A percentile compares a stretch with the other conserved stretches of the same genome.
Evolutionary conservation across 176 grass and related monocot species (phyloP).

Genomic region (Juncus inflexus): DNA sequence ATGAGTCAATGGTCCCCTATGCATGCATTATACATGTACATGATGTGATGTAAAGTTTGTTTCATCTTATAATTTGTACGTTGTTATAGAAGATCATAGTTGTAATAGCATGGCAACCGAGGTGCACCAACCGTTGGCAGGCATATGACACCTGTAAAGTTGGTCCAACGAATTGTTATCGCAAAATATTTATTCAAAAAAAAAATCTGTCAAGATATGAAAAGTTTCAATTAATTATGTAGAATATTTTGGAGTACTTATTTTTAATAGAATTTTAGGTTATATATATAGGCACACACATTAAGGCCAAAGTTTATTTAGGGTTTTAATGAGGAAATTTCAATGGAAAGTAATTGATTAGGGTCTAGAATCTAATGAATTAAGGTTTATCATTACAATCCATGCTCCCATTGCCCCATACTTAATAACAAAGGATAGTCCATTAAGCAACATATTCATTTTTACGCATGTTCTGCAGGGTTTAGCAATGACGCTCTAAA

Average conservation of each 20-base stretch:
- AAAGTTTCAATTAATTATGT: no score
- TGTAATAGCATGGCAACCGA: slow-evolving; percentile 18
- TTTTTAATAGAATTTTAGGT: no score
- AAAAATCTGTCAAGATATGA: no score
- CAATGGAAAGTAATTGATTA: not conserved
- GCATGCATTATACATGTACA: slow-evolving; percentile 22
- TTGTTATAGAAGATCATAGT: not conserved
- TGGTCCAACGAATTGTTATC: no score
- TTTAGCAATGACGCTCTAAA: slow-evolving; percentile 51
- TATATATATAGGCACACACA: not conserved
- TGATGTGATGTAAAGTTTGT: slow-evolving; percentile 3
- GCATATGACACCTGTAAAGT: no score
- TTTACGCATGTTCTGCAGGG: slow-evolving; percentile 30
- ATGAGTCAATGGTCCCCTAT: slow-evolving; percentile 6
- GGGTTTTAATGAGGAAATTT: not conserved
- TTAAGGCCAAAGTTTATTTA: slow-evolving; percentile 2
- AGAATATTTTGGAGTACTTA: no score
- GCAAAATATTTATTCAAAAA: no score
- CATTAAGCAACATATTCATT: no score
- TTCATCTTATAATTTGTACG: slow-evolving; percentile 3
- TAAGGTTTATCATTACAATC: not conserved
- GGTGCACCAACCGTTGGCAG: not conserved
- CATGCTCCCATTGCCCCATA: not conserved
- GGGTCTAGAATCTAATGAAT: not conserved
- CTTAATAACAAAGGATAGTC: slow-evolving; percentile 11